Conservation (phyloP, 345 rosid species). For the Melaleuca quinquenervia region DNA sequence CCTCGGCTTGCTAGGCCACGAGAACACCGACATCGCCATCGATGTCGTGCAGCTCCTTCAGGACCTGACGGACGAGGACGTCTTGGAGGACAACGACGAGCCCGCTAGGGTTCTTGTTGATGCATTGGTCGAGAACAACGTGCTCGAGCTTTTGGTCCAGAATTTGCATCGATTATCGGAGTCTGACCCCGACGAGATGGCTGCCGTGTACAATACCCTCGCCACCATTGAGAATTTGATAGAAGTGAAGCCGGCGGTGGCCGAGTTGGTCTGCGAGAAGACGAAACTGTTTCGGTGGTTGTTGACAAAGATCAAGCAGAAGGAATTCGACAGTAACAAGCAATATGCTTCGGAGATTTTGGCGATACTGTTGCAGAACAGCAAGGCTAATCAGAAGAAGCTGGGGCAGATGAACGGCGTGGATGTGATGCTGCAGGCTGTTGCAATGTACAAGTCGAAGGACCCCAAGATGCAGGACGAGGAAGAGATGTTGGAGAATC, state of each 20-base stretch:
- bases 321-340: conserved; percentile 85
- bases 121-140: conserved; percentile 67
- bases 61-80: conserved; percentile 91
- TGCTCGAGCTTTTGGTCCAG: conserved; percentile 83
- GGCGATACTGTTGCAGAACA: conserved; percentile 79
- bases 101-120: conserved; percentile 67
- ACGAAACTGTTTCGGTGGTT: conserved; percentile 81
- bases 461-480: conserved; percentile 88
- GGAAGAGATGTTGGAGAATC: conserved; percentile 96
- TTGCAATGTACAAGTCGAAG: conserved; percentile 84
- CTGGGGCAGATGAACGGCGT: conserved; percentile 95
- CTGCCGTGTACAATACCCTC: conserved; percentile 65
- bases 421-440: conserved; percentile 84
- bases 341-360: conserved; percentile 92
- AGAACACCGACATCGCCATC: conserved; percentile 73
- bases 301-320: conserved; percentile 61
- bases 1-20: conserved; percentile 76
- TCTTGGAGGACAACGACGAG: conserved; percentile 80
- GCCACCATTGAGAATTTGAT: conserved; percentile 86
- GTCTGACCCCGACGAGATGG: conserved; percentile 64
- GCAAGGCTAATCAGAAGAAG: conserved; percentile 77
- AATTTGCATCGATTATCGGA: conserved; percentile 79
- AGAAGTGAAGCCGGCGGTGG: conserved; percentile 86
- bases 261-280: conserved; percentile 80
- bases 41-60: conserved; percentile 86